Percentiles rank a stretch among this genome's conserved stretches.
These are phyloP conservation scores for Phanerodontia chrysosporium DNA, from an alignment of 768 basidiomycete genomes.

Conservation along the genomic window DNA sequence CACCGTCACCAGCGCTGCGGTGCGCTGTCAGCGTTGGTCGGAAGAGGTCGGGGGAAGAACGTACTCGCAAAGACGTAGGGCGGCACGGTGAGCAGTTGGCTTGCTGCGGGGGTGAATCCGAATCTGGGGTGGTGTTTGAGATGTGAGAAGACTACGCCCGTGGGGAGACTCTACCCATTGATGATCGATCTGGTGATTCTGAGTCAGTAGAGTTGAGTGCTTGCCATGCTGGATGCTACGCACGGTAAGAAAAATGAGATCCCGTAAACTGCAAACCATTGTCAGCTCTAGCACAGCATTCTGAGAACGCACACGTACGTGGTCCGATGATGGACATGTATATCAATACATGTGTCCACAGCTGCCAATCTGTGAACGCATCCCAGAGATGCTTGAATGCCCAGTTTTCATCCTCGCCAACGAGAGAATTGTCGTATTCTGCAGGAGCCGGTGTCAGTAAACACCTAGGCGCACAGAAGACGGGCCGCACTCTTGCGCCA, in stretches of 20 bases:
- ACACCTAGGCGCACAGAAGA: neutral
- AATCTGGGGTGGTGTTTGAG: constrained; percentile 20
- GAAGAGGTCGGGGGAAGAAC: constrained; percentile 60
- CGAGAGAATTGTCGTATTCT: constrained; percentile 55
- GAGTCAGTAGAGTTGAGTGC: constrained; percentile 20
- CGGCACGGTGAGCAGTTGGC: constrained; percentile 64
- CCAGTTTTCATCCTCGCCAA: constrained; percentile 60
- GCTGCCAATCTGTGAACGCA: constrained; percentile 60
- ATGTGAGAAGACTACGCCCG: too few species aligned
- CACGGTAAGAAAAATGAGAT: constrained; percentile 56
- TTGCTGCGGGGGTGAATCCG: constrained; percentile 50
- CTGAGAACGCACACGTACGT: neutral
- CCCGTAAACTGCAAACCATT: constrained; percentile 47
- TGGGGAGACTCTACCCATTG: too few species aligned
- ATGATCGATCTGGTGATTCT: constrained; percentile 49
- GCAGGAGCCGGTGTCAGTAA: neutral
- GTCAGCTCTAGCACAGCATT: neutral
- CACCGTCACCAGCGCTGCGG: constrained; percentile 44
- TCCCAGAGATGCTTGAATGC: constrained; percentile 47
- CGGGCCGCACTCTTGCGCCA: constrained; percentile 43
- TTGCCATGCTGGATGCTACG: too few species aligned
- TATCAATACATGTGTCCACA: constrained; percentile 50
- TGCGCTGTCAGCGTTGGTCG: constrained; percentile 18
- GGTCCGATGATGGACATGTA: constrained; percentile 50
- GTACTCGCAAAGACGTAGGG: constrained; percentile 55